phyloP scores from a whole-genome alignment of 306 rosid genomes.

The Luffa aegyptiaca region DNA sequence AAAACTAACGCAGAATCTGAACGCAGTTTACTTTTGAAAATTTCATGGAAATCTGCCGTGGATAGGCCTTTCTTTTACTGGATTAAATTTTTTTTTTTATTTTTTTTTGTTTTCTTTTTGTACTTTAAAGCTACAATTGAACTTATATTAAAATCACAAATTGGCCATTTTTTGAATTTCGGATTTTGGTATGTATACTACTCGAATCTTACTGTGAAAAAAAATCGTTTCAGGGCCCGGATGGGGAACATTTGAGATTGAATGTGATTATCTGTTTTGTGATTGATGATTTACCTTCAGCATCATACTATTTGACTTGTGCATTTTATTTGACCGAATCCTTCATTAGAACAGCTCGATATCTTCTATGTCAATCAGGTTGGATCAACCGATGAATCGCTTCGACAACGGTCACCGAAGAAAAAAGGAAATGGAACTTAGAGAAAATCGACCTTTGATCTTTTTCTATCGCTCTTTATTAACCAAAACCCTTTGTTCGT shows the following conservation, averaged over 20 bases:
- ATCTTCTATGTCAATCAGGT: not conserved
- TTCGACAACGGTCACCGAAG: no score
- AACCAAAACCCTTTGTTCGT: not conserved
- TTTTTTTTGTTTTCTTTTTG: no score
- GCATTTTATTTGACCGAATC: not conserved
- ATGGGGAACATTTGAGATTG: not conserved
- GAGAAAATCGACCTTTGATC: not conserved
- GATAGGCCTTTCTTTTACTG: not conserved
- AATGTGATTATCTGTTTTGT: not conserved
- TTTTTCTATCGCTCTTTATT: not conserved
- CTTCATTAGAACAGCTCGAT: not conserved
- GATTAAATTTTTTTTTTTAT: no score
- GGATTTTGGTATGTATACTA: not conserved
- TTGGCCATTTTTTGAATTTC: not conserved
- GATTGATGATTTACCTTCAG: not conserved
- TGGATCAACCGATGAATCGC: not conserved
- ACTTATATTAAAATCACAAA: not conserved
- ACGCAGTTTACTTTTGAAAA: not conserved
- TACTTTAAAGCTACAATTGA: no score
- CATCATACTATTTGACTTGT: not conserved
- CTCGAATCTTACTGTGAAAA: not conserved
- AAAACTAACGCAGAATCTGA: not conserved
- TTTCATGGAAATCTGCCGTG: not conserved
- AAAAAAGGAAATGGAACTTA: no score
- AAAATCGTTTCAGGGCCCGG: not conserved